Evolutionary conservation across 805 yeast genomes (phyloP), one percentile per base, ranked within the genome.

Genomic region (Candida ponderosae): DNA sequence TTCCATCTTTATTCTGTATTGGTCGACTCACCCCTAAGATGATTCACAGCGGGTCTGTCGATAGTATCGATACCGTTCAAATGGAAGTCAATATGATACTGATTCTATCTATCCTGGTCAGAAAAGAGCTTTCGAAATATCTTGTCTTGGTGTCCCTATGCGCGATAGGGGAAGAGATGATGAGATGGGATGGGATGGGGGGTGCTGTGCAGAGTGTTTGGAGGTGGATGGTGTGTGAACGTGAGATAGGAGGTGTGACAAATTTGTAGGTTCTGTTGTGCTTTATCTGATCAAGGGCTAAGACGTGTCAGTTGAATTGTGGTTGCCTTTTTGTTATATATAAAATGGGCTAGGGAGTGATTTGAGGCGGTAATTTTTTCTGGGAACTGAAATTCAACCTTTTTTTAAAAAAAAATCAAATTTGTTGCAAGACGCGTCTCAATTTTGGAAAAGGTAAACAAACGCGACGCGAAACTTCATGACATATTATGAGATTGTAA

Each of bases 1-100:
- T 32, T 44, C 47, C 55, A 50, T 48, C 24, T 35, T 40, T 26
- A 17, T 20, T n/a, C n/a, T n/a, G n/a, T n/a, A n/a, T n/a, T n/a
- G n/a, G n/a, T n/a, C n/a, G n/a, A n/a, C n/a, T n/a, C n/a, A n/a
- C n/a, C n/a, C n/a, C n/a, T n/a, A n/a, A n/a, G n/a, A n/a, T n/a
- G n/a, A n/a, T n/a, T n/a, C n/a, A n/a, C n/a, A n/a, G n/a, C n/a
- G n/a, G n/a, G n/a, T n/a, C n/a, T n/a, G n/a, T n/a, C n/a, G n/a
- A n/a, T n/a, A n/a, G n/a, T n/a, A n/a, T n/a, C n/a, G n/a, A n/a
- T n/a, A n/a, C n/a, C n/a, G n/a, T n/a, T n/a, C n/a, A n/a, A n/a
- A n/a, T n/a, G n/a, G n/a, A n/a, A n/a, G n/a, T n/a, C n/a, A n/a
- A n/a, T n/a, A n/a, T n/a, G n/a, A n/a, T n/a, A n/a, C n/a, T n/a